Evolutionary conservation across 2,329 filamentous ascomycete genomes (phyloP).

Genomic region (Talaromyces atroroseus): DNA sequence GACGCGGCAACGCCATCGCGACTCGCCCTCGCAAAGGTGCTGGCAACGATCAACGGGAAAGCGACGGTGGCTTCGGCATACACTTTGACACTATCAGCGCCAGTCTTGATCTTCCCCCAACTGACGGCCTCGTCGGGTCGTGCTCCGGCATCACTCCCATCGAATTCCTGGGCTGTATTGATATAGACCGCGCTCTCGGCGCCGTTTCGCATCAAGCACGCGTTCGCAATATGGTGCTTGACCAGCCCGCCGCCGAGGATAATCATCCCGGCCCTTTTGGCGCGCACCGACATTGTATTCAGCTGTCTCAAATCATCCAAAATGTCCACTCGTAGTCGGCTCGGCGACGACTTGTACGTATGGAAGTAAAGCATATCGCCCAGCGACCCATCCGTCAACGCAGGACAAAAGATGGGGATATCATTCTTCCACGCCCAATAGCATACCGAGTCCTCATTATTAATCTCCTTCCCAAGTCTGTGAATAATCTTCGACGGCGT

Average conservation of each 20-base stretch:
- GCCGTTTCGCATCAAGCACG: conserved; percentile 94
- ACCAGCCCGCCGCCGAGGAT: conserved; percentile 91
- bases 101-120: conserved; percentile 95
- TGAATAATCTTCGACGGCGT: conserved; percentile 90
- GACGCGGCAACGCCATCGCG: conserved; percentile 2
- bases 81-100: conserved; percentile 83
- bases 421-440: conserved; percentile 98
- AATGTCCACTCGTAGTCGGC: conserved; percentile 79
- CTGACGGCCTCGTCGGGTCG: conserved; percentile 94
- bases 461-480: conserved; percentile 86
- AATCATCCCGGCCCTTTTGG: conserved; percentile 88
- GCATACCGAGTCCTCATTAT: conserved; percentile 83
- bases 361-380: conserved; percentile 99
- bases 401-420: conserved; percentile 95
- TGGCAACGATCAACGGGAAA: conserved; percentile 63
- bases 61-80: conserved; percentile 64
- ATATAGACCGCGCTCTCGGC: conserved; percentile 96
- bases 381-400: conserved; percentile 87
- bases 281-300: conserved; percentile 84
- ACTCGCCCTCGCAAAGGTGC: conserved; percentile 53
- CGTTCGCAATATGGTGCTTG: conserved; percentile 98
- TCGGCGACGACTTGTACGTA: conserved; percentile 82
- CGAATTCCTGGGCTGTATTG: conserved; percentile 96
- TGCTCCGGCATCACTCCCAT: conserved; percentile 92
- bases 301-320: conserved; percentile 89